phyloP scores from a whole-genome alignment of 495 filamentous ascomycete genomes.

The Lasiosphaeria miniovina region DNA sequence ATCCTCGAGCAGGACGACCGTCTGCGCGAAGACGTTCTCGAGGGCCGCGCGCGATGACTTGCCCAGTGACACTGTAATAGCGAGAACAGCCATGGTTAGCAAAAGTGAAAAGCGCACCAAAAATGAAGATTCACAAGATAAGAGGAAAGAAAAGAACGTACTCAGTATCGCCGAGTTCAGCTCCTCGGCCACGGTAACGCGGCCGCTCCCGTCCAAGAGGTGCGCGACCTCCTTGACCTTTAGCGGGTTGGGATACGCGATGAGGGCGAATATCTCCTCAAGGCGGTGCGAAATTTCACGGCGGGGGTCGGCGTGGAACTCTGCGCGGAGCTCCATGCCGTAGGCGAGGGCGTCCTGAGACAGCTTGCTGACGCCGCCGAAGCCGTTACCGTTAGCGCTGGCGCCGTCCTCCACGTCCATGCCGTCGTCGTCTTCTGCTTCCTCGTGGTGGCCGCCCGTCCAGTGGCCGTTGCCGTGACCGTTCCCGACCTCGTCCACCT shows the following conservation, averaged over 20 bases:
- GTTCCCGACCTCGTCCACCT: slow-evolving; percentile 17
- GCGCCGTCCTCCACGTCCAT: slow-evolving; percentile 50
- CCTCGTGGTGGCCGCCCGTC: not conserved
- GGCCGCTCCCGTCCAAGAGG: slow-evolving; percentile 70
- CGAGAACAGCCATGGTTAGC: not conserved
- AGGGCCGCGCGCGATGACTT: slow-evolving; percentile 85
- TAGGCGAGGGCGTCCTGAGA: slow-evolving; percentile 69
- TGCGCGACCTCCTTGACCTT: slow-evolving; percentile 72
- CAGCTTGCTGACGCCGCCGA: slow-evolving; percentile 55
- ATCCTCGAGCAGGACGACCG: slow-evolving; percentile 77
- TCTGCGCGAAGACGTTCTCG: slow-evolving; percentile 84
- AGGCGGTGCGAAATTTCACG: slow-evolving; percentile 69
- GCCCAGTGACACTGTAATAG: slow-evolving; percentile 70
- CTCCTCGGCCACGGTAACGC: slow-evolving; percentile 85
- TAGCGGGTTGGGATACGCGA: slow-evolving; percentile 80
- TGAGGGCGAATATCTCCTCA: slow-evolving; percentile 81
- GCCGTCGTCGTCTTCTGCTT: slow-evolving; percentile 35
- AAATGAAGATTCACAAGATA: not conserved
- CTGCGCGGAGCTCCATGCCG: slow-evolving; percentile 70
- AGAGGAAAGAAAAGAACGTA: slow-evolving; percentile 42
- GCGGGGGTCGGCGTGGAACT: slow-evolving; percentile 70
- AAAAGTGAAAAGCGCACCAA: not conserved
- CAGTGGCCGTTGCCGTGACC: not conserved
- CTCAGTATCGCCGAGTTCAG: slow-evolving; percentile 91
- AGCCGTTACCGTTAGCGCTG: slow-evolving; percentile 21